These are phyloP conservation scores for Russula compacta DNA, from an alignment of 768 basidiomycete species.

Conservation along the genomic window DNA sequence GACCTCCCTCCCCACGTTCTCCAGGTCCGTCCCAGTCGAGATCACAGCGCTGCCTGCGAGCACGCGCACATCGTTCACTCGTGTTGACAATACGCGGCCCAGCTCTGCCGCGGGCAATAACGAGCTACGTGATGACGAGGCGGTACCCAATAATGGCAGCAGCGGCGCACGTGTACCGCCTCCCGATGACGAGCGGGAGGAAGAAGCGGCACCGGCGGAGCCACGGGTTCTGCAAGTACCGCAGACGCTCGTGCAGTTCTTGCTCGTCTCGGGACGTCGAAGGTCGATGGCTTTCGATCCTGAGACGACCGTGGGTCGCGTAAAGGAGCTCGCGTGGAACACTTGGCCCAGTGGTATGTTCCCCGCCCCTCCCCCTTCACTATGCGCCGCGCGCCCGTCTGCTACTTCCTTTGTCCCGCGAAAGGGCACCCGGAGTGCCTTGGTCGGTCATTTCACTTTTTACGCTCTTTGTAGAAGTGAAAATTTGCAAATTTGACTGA, in stretches of 20 bases:
- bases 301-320: conserved; percentile 61
- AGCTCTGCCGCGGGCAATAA: conserved; percentile 19
- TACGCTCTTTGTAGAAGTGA: not conserved
- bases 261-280: conserved; percentile 60
- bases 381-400: too few species aligned
- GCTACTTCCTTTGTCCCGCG: not conserved
- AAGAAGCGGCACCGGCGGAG: conserved; percentile 1
- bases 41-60: conserved; percentile 31
- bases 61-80: conserved; percentile 46
- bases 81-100: conserved; percentile 32
- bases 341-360: conserved; percentile 64
- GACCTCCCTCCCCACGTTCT: conserved; percentile 16
- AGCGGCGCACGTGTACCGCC: not conserved
- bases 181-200: not conserved
- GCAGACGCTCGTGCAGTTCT: conserved; percentile 58
- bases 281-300: conserved; percentile 70
- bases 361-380: not conserved
- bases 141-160: conserved; percentile 2
- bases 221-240: conserved; percentile 45
- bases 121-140: not conserved
- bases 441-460: not conserved
- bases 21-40: conserved; percentile 10
- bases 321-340: conserved; percentile 80
- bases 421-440: too few species aligned
- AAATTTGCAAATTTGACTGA: conserved; percentile 1